Evolutionary conservation across 352 stramenopile species (phyloP).

Genomic region (Globisporangium uncinulatum): DNA sequence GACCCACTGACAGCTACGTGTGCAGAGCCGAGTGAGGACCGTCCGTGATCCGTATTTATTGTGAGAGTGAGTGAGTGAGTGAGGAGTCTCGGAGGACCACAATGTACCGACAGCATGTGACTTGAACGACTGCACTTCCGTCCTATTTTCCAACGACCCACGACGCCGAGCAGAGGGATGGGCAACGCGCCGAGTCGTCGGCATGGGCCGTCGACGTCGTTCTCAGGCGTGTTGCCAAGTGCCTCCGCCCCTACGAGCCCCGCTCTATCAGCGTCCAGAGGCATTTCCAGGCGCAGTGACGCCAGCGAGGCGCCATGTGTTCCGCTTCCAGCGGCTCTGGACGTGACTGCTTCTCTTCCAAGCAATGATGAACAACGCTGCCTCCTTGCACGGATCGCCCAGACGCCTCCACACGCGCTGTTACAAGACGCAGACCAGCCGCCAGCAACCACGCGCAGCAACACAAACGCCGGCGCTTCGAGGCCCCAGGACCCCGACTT

Average conservation of each 20-base stretch:
- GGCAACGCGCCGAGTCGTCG: background rate
- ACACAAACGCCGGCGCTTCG: background rate
- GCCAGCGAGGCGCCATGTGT: background rate
- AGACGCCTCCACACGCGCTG: constrained; percentile 7
- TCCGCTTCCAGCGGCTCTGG: too few species aligned
- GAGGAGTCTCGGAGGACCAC: too few species aligned
- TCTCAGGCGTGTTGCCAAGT: constrained; percentile 3
- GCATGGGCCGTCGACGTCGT: background rate
- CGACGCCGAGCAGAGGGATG: background rate
- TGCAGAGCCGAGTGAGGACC: background rate
- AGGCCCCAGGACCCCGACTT: constrained; percentile 10
- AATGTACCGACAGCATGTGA: background rate
- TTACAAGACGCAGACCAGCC: background rate
- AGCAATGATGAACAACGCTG: background rate
- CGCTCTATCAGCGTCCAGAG: too few species aligned
- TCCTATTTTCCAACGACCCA: too few species aligned
- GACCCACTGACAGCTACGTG: background rate
- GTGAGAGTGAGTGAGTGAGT: too few species aligned
- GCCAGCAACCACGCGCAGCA: background rate
- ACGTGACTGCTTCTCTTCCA: background rate
- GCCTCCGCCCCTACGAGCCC: background rate
- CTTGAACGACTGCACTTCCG: too few species aligned
- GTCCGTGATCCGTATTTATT: constrained; percentile 1
- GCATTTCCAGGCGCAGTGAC: background rate
- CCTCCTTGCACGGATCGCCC: background rate